These are phyloP conservation scores for Cordyceps tenuipes DNA, from an alignment of 2,329 filamentous ascomycete species.

Conservation along the genomic window DNA sequence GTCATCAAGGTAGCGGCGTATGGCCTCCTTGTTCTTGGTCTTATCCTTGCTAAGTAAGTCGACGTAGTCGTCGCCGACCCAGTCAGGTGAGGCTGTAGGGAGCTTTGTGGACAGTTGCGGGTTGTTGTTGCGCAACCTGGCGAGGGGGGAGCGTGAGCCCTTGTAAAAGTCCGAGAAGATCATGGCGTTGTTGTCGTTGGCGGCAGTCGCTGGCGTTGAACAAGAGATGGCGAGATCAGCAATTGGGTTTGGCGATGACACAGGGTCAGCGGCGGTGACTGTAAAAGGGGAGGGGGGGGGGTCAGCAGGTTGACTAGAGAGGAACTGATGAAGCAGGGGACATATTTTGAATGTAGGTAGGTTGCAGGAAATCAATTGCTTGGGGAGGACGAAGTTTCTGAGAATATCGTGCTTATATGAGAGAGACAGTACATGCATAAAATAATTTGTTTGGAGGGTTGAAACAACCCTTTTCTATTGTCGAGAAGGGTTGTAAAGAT, in stretches of 20 bases:
- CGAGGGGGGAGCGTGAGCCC: conserved; percentile 43
- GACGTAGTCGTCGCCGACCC: conserved; percentile 45
- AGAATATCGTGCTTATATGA: neutral
- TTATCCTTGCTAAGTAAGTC: conserved; percentile 57
- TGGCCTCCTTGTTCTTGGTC: conserved; percentile 53
- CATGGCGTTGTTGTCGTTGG: conserved; percentile 29
- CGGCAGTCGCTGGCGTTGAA: neutral
- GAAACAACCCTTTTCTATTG: neutral
- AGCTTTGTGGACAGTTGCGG: conserved; percentile 23
- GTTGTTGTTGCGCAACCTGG: conserved; percentile 38
- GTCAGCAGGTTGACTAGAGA: neutral
- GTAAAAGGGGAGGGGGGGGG: neutral
- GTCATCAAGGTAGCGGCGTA: conserved; percentile 45
- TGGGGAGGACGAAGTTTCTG: no score
- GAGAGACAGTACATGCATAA: neutral
- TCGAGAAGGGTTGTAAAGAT: neutral
- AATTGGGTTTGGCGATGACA: neutral
- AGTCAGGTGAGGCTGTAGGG: conserved; percentile 23
- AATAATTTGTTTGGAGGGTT: neutral
- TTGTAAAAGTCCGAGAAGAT: conserved; percentile 53
- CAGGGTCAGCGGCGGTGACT: neutral
- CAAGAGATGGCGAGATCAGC: neutral
- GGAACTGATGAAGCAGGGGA: neutral
- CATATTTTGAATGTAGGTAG: neutral
- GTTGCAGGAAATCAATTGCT: neutral